Base-by-base conservation (phyloP, 1,284 basidiomycete species). In the Cutaneotrichosporon cutaneum region DNA sequence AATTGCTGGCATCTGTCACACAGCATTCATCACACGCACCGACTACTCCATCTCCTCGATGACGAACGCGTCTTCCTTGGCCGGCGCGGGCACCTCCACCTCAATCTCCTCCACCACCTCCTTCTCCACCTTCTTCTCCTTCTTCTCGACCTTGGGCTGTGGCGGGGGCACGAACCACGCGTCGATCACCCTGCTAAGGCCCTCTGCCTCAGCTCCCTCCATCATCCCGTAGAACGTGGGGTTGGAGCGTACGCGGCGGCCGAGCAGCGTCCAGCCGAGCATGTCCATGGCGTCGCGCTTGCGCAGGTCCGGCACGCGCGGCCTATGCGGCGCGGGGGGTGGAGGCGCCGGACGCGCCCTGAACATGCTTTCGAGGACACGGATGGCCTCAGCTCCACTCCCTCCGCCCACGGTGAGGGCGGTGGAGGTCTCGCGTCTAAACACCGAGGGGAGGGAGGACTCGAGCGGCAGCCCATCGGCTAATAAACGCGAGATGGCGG, bases 381-480 rank as follows among this genome's bases (percentile, higher is more conserved):
- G 51, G 27, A 57, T 44, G 8, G 45, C 52, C 3, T 54, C 54
- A 16, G 44, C 44, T 10, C 26, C 30, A 32, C 51, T 44, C 14
- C 42, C 81, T 79, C 21, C 77, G 21, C n/a, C 65, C 30, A 50
- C 62, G 52, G 14, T 70, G 50, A 39, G 59, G 56, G 5, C 36
- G 10, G 33, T 7, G 7, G 33, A 16, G 26, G 13, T 35, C 21
- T 45, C 22, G 9, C 64, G 57, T 11, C 56, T 50, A 4, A 77
- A 62, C 3, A 77, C 45, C 4, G 48, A 44, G 39, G 87, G 79
- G 16, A 97, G 77, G 27, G 82, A 81, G 2, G 94, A 97, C 79
- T 98, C 95, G 27, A 98, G 81, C 0, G 93, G 91, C 22, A 96
- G 81, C 8, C 96, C 96, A 33, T 92, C 87, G 53, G 87, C 86